Base-by-base conservation (phyloP, 306 rosid species). In the Dalbergia cultrata region DNA sequence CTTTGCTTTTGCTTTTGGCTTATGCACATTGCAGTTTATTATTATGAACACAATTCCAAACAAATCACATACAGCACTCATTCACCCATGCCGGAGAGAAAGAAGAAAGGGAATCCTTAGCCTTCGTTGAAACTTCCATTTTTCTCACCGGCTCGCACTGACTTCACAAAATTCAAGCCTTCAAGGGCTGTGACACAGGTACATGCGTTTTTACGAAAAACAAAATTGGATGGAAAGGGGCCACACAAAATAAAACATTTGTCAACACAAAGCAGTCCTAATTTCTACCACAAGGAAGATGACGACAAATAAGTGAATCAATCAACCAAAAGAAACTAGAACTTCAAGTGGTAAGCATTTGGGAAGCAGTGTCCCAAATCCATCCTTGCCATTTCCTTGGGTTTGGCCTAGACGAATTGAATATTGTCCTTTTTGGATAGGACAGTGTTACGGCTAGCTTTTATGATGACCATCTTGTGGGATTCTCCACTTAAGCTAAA, bases 401-500 rank as follows among this genome's bases (percentile, higher is more conserved):
- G 13, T 41, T 66, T 44, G 53, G 79, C 18, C 22, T 61, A 45
- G 72, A 18, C 17, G 64, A 76, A 76, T 0, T 67, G 69, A 68
- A 14, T 35, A 67, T 31, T 68, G 53, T 45, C 41, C 34, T 68
- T 39, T 44, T 54, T 7, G 8, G 6, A 41, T 9, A 66, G 45
- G 19, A 64, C 9, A 68, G 61, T 31, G 59, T 33, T 79, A 69
- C 45, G 0, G 49, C 69, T 37, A 18, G 54, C 11, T 58, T 57
- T 59, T 33, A 33, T 47, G 17, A 53, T 22, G 67, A 50, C 14
- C 63, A 53, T 21, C 54, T 80, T 6, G 52, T 47, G 39, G 35
- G 67, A 85, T 85, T 85, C 80, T 66, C 77, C 80, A 85, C 82
- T 58, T 0, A 70, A 60, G 33, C 59, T 43, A 70, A 63, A 76